Conservation (phyloP, 257 asterid genomes). For the Penstemon barbatus region DNA sequence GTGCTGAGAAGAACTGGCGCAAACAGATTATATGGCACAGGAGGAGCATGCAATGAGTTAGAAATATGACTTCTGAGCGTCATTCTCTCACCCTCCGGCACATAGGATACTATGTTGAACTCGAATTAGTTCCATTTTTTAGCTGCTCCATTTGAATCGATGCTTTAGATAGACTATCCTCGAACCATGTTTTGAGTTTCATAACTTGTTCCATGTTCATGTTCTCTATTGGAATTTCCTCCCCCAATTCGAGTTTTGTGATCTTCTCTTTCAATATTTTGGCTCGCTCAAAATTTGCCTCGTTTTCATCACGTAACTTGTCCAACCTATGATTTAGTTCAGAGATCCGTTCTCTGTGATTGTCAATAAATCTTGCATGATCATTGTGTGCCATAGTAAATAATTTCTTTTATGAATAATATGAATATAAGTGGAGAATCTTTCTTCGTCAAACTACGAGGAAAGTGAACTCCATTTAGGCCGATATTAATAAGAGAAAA, state of each 20-base stretch:
- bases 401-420: too few relatives aligned
- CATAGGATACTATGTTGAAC: background rate
- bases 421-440: too few relatives aligned
- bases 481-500: too few relatives aligned
- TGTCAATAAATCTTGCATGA: background rate
- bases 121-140: background rate
- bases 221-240: constrained; percentile 16
- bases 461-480: too few relatives aligned
- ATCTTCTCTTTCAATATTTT: background rate
- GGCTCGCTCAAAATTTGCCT: constrained; percentile 2
- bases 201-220: constrained; percentile 11
- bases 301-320: background rate
- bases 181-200: constrained; percentile 23
- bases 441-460: too few relatives aligned
- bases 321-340: constrained; percentile 20
- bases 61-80: too few relatives aligned
- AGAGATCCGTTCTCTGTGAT: background rate
- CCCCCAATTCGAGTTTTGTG: constrained; percentile 17
- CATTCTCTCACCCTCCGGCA: too few relatives aligned
- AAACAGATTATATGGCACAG: too few relatives aligned
- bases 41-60: too few relatives aligned
- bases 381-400: background rate
- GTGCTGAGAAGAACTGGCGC: too few relatives aligned
- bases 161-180: background rate
- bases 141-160: constrained; percentile 2